Evolutionary conservation across 805 yeast species (phyloP), one percentile per base, ranked within the genome.

Genomic region (Starmerella ratchasimensis): DNA sequence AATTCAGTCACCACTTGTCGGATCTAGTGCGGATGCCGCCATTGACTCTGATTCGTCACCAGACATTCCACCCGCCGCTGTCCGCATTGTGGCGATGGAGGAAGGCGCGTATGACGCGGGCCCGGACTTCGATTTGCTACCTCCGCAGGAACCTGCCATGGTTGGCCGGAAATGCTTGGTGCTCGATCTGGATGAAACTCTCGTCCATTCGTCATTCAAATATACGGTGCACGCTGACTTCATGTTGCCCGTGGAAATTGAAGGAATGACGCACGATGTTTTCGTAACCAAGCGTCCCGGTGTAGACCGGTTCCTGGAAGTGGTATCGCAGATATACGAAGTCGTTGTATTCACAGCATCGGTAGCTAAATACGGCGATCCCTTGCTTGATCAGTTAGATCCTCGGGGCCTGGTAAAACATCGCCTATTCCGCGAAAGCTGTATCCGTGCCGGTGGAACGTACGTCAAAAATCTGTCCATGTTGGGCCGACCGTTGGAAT

Each of bases 271-370:
- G 23, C 97, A 90, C 58, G 88, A 82, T 53, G 98, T 90, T 31
- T 90, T 84, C 56, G 98, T 90, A 18, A 84, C 86, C 39, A 90
- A 90, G 56, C 71, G 99, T 52, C 99, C 99, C 1, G 98, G 98
- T 1, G 97, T 93, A 35, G 98, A 90, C 60, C 93, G 82, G 55
- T 90, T 90, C 53, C 65, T 90, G 64, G 64, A 63, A 50, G 68
- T 71, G 46, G 94, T 88, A 33, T 94, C 96, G 20, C 68, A 81
- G 55, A 58, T 86, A 51, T 90, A 69, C 56, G 99, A 90, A 60
- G 94, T 90, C 40, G 97, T 90, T 18, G 94, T 90, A 3, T 90
- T 90, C 60, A 90, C 99, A 0, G 98, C 98, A 1, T 78, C 93
- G 31, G 97, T 90, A 10, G 72, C 90, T 46, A 74, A 94, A 54